A percentile compares a stretch with the other conserved stretches of the same genome.
These are phyloP conservation scores for Hemileccinum rubropunctum DNA, from an alignment of 768 basidiomycete genomes.

Conservation along the genomic window DNA sequence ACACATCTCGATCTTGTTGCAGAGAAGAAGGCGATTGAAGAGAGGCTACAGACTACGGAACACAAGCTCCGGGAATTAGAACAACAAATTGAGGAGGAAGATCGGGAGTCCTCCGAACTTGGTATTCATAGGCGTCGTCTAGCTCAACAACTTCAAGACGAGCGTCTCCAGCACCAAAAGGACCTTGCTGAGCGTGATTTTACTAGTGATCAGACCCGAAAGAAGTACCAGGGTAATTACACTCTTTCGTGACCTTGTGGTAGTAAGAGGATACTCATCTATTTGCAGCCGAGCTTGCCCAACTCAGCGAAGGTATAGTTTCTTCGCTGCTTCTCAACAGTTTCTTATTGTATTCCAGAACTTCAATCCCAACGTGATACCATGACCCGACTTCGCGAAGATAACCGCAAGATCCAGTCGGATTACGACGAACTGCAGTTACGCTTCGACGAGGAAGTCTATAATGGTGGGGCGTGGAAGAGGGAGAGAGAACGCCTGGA, in stretches of 20 bases:
- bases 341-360: constrained; percentile 41
- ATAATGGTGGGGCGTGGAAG: constrained; percentile 78
- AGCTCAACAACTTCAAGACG: constrained; percentile 75
- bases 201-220: constrained; percentile 72
- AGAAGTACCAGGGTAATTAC: constrained; percentile 76
- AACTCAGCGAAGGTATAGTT: constrained; percentile 68
- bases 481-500: constrained; percentile 87
- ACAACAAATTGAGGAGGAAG: constrained; percentile 61
- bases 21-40: constrained; percentile 52
- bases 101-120: constrained; percentile 64
- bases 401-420: constrained; percentile 73
- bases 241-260: background rate
- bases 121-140: constrained; percentile 63
- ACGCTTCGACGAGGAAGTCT: constrained; percentile 73
- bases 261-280: constrained; percentile 6
- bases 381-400: constrained; percentile 74
- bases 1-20: constrained; percentile 46
- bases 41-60: constrained; percentile 49
- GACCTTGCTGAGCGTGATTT: constrained; percentile 81
- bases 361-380: constrained; percentile 75
- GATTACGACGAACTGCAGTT: constrained; percentile 75
- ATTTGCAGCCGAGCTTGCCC: constrained; percentile 65
- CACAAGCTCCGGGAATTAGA: constrained; percentile 57
- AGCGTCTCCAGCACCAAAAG: constrained; percentile 74
- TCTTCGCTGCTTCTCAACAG: background rate